Conservation (phyloP, 2,329 filamentous ascomycete genomes). For the Phaeomoniella chlamydospora region DNA sequence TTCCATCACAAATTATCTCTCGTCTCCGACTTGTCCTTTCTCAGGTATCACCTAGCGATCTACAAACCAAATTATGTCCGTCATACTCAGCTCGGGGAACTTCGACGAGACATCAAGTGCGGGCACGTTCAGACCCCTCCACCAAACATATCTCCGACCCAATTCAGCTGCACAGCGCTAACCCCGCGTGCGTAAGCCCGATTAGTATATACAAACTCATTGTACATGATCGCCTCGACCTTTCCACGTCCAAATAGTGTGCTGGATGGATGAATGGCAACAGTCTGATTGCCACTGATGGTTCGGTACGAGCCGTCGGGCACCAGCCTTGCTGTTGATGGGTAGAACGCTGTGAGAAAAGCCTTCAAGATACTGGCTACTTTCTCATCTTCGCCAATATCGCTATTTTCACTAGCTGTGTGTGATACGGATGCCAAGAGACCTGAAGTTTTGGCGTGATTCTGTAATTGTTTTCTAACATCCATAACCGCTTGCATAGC, state of each 20-base stretch:
- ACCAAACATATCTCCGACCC: conserved; percentile 40
- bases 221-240: conserved; percentile 42
- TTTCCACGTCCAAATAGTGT: conserved; percentile 10
- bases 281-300: conserved; percentile 44
- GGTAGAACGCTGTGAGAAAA: conserved; percentile 43
- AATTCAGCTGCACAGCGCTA: conserved; percentile 47
- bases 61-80: too few relatives aligned
- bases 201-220: conserved; percentile 52
- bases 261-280: conserved; percentile 38
- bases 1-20: too few relatives aligned
- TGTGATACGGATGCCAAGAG: conserved; percentile 1
- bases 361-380: conserved; percentile 38
- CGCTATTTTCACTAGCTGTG: background rate
- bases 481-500: conserved; percentile 52
- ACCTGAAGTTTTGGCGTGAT: background rate
- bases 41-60: too few relatives aligned
- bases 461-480: conserved; percentile 11
- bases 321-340: conserved; percentile 45
- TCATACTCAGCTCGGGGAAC: too few relatives aligned
- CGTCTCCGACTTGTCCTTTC: too few relatives aligned
- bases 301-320: conserved; percentile 49
- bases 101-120: too few relatives aligned
- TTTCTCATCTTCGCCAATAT: background rate
- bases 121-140: conserved; percentile 10
- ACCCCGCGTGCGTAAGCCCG: conserved; percentile 48